Base-by-base conservation (phyloP, 768 basidiomycete species). In the Stropharia rugosoannulata region DNA sequence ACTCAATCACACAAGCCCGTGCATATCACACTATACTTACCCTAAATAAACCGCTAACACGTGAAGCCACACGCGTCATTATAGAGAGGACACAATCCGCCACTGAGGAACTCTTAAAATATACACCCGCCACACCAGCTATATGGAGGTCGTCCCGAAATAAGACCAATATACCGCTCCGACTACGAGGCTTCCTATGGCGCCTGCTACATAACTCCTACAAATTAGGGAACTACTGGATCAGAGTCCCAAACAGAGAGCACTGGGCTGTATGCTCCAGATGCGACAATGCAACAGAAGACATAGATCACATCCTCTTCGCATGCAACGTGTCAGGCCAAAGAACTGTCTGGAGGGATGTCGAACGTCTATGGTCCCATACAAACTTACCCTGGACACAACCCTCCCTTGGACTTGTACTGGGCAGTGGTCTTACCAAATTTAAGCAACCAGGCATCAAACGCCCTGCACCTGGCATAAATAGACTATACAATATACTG, bases 401-500 rank as follows among this genome's bases (percentile, higher is more conserved):
- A 25, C 57, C 54, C 0, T 41, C 59, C 0, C 19, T 65, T 1
- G 67, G 65, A 2, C n/a, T 12, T 1, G 56, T 66, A 5, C 45
- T 64, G 3, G 63, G 59, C 0, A 57, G 59, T 25, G 54, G 59
- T 0, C 35, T 62, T 9, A 25, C 16, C 1, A 29, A 29, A 29
- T 12, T 19, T 1, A 42, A 53, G n/a, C 18, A 9, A 8, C 13
- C 54, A 9, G 18, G 27, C 2, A 45, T 43, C 7, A 48, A 56
- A 12, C 27, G n/a, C 57, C 27, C 9, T 0, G 19, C 39, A 1
- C 18, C 11, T 8, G 61, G 64, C 1, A 44, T 54, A 1, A 51
- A 35, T 2, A 13, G 66, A 0, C 62, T 70, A 1, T 58, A 36
- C 15, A 16, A 51, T 3, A 69, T 69, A 3, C 19, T 70, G 3